Evolutionary conservation across 371 early-diverging fungal species (phyloP).

Genomic region (Mortierella polycephala): DNA sequence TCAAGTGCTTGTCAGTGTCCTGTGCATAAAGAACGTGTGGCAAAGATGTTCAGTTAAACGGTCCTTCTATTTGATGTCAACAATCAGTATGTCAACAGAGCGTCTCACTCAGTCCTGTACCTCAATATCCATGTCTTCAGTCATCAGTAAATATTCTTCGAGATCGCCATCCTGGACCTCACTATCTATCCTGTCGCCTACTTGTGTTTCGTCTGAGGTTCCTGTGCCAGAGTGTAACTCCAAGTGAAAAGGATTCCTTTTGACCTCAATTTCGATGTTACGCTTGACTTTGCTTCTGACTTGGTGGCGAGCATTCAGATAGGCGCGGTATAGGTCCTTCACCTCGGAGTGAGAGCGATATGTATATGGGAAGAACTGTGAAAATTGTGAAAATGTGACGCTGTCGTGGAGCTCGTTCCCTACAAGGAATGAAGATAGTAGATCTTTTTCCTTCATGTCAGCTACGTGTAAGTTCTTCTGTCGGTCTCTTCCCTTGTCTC

Average conservation of each 20-base stretch:
- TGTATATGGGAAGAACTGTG: conserved; percentile 23
- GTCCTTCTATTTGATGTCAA: not conserved
- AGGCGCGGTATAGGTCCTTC: conserved; percentile 45
- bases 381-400: conserved; percentile 39
- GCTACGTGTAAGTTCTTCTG: too few relatives aligned
- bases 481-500: not conserved
- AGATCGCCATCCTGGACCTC: not conserved
- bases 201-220: too few relatives aligned
- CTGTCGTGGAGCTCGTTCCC: conserved; percentile 52
- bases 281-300: conserved; percentile 26
- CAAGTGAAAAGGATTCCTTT: conserved; percentile 36
- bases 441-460: conserved; percentile 48
- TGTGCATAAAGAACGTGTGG: not conserved
- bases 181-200: not conserved
- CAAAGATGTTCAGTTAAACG: not conserved
- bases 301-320: conserved; percentile 35
- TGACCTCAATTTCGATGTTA: conserved; percentile 47
- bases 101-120: conserved; percentile 5
- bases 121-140: conserved; percentile 39
- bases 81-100: not conserved
- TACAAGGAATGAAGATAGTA: conserved; percentile 39
- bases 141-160: not conserved
- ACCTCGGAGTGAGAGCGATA: conserved; percentile 34
- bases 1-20: conserved; percentile 45
- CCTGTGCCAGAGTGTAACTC: conserved; percentile 1